Evolutionary conservation across 2,329 filamentous ascomycete species (phyloP).

Genomic region (Blumeria graminis): DNA sequence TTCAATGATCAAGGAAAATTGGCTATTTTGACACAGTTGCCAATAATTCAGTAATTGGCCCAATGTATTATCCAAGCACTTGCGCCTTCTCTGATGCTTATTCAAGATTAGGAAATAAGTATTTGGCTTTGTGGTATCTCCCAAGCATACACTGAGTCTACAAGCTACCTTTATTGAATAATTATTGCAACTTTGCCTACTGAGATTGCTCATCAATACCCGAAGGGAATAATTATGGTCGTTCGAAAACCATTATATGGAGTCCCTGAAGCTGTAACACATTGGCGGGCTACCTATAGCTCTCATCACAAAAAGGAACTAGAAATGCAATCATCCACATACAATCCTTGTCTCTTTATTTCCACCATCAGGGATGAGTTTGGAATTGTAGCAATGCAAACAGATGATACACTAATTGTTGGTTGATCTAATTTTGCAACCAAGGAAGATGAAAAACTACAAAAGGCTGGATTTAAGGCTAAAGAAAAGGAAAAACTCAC

Average conservation of each 20-base stretch:
- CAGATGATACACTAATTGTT: slow-evolving; percentile 1
- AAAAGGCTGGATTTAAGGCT: not conserved
- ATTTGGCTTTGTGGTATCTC: slow-evolving; percentile 2
- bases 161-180: too few species aligned
- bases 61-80: slow-evolving; percentile 1
- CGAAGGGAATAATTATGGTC: not conserved
- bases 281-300: slow-evolving; percentile 1
- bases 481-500: not conserved
- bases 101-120: not conserved
- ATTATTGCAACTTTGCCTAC: not conserved
- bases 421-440: too few species aligned
- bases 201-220: too few species aligned
- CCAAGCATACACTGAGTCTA: not conserved
- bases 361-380: not conserved
- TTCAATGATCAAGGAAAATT: slow-evolving; percentile 3
- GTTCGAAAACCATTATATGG: slow-evolving; percentile 1
- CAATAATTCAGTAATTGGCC: slow-evolving; percentile 1
- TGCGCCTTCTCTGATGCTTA: not conserved
- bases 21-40: slow-evolving; percentile 3
- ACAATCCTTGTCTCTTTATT: not conserved
- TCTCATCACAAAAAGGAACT: slow-evolving; percentile 1
- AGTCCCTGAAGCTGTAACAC: too few species aligned
- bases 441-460: too few species aligned
- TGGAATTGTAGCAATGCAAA: not conserved
- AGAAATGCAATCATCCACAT: not conserved